Evolutionary conservation across 1,139 yeast species (phyloP), one percentile per base, ranked within the genome.

Genomic region (Kluyveromyces sp.): DNA sequence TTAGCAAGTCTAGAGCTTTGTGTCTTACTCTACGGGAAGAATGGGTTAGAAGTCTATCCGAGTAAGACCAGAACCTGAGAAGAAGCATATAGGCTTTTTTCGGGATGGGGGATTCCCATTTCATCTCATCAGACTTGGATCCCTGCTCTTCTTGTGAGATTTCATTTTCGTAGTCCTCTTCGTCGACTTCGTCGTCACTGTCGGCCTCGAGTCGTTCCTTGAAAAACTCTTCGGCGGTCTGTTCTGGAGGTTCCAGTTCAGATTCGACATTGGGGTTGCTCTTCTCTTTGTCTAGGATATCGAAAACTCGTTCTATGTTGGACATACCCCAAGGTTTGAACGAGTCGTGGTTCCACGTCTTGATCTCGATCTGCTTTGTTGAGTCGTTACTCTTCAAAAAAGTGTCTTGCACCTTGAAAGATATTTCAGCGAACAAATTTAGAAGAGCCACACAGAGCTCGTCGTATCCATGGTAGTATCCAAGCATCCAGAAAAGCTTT

Each of bases 381-480:
- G 53, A 42, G 62, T 61, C 48, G 47, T 52, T 28, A 15, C 53
- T 54, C 2, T 39, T 42, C 39, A 73, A 48, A 55, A 74, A 81
- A 34, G 67, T 60, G 7, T 63, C 61, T 26, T 66, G 64, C 8
- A 83, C 71, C 57, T 83, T 86, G 21, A 67, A 66, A 1, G 82
- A 72, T 2, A 90, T 65, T 21, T 83, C 81, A 42, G 75, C 77
- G 56, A 90, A 86, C 0, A 87, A 83, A 4, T 75, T 67, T 53
- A 90, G 86, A 49, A 88, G 81, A 0, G 89, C 89, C 49, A 82
- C 81, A 42, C 87, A 81, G 26, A 92, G 67, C 15, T 72, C 69
- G 1, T 79, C 69, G 61, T 92, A 90, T 0, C 94, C 95, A 66
- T 90, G 96, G 56, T 83, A 90, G 39, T 81, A 73, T 63, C 92